Evolutionary conservation across 257 asterid species (phyloP).

Genomic region (Solanum rostratum): DNA sequence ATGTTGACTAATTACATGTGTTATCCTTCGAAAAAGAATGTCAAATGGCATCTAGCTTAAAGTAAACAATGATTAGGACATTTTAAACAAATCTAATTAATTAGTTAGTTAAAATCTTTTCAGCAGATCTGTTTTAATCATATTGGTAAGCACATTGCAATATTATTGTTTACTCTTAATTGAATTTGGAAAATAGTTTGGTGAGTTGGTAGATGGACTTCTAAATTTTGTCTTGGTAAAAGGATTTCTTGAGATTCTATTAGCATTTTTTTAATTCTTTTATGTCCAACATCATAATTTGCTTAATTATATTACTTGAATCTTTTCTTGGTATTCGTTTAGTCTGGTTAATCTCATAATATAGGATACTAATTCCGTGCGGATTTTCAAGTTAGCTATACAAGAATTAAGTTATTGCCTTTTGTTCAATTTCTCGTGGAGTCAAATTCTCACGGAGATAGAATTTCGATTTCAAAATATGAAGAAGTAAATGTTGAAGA

Average conservation of each 20-base stretch:
- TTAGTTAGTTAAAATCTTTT: neutral
- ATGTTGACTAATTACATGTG: neutral
- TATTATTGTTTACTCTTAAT: neutral
- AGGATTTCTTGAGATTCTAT: neutral
- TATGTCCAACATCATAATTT: neutral
- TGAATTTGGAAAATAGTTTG: neutral
- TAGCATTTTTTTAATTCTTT: neutral
- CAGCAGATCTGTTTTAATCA: neutral
- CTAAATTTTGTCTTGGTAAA: neutral
- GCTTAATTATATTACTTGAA: neutral
- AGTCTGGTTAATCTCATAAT: neutral
- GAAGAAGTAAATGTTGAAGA: no score
- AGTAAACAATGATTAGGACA: neutral
- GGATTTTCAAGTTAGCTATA: neutral
- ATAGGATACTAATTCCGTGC: neutral
- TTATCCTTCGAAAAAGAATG: neutral
- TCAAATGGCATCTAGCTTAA: neutral
- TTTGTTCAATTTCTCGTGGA: no score
- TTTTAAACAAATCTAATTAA: neutral
- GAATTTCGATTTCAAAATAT: no score
- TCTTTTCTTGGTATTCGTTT: neutral
- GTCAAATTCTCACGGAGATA: no score
- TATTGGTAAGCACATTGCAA: neutral
- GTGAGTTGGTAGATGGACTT: neutral
- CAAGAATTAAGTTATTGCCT: neutral